phyloP scores from a whole-genome alignment of 2,329 filamentous ascomycete genomes.

The Colletotrichum sublineola region DNA sequence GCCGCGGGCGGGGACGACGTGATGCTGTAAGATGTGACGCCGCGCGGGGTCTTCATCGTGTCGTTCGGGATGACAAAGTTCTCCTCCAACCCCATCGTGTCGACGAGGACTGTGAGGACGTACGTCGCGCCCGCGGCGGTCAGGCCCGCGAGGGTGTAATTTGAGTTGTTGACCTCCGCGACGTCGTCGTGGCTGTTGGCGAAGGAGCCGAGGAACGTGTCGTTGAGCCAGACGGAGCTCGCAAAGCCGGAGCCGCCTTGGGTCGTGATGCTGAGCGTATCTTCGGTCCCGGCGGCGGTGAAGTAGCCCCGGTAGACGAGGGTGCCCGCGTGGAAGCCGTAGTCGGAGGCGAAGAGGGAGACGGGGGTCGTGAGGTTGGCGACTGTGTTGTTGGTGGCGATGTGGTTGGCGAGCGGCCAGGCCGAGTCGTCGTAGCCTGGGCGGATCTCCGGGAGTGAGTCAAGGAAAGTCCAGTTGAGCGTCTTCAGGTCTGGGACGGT shows the following conservation, averaged over 20 bases:
- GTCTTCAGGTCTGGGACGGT: constrained; percentile 65
- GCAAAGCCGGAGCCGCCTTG: constrained; percentile 78
- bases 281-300: constrained; percentile 71
- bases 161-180: constrained; percentile 64
- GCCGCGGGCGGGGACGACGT: constrained; percentile 54
- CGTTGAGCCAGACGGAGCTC: constrained; percentile 75
- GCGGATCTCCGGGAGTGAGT: constrained; percentile 78
- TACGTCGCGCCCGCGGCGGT: constrained; percentile 62
- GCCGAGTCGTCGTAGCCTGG: constrained; percentile 74
- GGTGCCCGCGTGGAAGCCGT: constrained; percentile 78
- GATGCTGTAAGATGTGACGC: constrained; percentile 72
- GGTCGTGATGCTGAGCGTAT: constrained; percentile 67
- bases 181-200: constrained; percentile 69
- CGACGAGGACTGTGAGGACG: constrained; percentile 77
- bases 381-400: constrained; percentile 71
- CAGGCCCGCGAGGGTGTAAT: constrained; percentile 68
- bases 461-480: constrained; percentile 76
- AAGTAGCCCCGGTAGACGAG: constrained; percentile 80
- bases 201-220: constrained; percentile 71
- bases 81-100: constrained; percentile 80
- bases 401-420: constrained; percentile 73
- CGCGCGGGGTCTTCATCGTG: constrained; percentile 72
- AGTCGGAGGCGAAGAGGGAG: constrained; percentile 77
- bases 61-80: constrained; percentile 72
- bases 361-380: constrained; percentile 71